Evolutionary conservation across 1,284 basidiomycete genomes (phyloP), one percentile per base, ranked within the genome.

Genomic region (Paramarasmius palmivorus): DNA sequence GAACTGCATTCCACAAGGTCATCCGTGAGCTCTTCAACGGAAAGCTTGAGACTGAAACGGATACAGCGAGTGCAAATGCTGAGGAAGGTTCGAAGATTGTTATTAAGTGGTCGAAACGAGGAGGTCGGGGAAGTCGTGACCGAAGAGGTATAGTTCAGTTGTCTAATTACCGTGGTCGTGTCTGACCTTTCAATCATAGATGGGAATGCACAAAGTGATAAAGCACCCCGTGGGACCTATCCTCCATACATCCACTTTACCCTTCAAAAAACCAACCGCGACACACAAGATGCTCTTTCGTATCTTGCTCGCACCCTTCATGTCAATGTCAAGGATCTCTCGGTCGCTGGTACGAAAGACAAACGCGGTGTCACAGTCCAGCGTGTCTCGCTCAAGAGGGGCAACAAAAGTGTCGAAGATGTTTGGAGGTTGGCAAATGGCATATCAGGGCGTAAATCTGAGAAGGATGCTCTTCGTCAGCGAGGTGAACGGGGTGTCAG

Each of bases 361-460:
- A 99, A 98, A 69, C 89, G 97, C 39, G 96, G 93, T 0, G 92
- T 98, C 4, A 99, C 96, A 0, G 88, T 93, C 1, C 97, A 99
- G 68, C 83, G 93, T 0, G 93, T 98, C 10, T 90, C 92, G 6
- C 69, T 98, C 14, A 85, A 86, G 54, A 80, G 97, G 14, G 85
- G 88, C 17, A 82, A 82, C 50, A 88, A 90, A 68, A 92, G 86
- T 0, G 81, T 95, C 1, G 88, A 91, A 56, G 86, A 94, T 49
- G 82, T 98, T 2, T 96, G 93, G 93, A 88, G 78, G 59, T 71
- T 84, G 36, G 82, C 82, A 2, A 95, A 95, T 69, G 82, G 84
- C 42, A 68, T 89, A 42, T 81, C 78, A 59, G 75, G 82, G 23
- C 74, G 83, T 53, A 80, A 81, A 56, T 82, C 81, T 2, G 70